Evolutionary conservation across 768 basidiomycete species (phyloP).

Genomic region (Psilocybe sp.): DNA sequence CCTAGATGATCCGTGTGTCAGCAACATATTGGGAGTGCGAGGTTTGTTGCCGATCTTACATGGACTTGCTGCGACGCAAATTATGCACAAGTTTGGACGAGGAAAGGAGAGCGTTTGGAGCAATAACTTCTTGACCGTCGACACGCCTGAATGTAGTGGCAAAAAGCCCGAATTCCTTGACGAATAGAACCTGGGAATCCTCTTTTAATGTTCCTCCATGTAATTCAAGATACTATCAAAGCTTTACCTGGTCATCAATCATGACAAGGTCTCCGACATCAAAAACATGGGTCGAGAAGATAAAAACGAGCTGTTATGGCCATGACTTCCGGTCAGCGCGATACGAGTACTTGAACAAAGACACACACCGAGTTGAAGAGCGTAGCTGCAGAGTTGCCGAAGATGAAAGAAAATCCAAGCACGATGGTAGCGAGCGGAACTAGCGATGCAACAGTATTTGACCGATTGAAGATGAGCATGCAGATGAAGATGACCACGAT

Average conservation of each 20-base stretch:
- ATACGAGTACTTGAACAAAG: neutral
- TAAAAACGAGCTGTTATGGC: conserved; percentile 65
- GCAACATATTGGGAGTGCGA: neutral
- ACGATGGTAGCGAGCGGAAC: conserved; percentile 79
- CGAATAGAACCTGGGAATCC: conserved; percentile 38
- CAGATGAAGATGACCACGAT: conserved; percentile 64
- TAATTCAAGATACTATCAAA: neutral
- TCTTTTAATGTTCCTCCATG: neutral
- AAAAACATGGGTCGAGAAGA: conserved; percentile 84
- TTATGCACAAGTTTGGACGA: conserved; percentile 77
- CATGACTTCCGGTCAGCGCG: neutral
- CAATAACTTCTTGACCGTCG: conserved; percentile 78
- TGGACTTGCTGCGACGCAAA: conserved; percentile 69
- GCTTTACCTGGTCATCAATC: conserved; percentile 65
- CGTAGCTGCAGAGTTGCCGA: conserved; percentile 77
- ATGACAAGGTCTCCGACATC: conserved; percentile 81
- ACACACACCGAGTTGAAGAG: conserved; percentile 69
- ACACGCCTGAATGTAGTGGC: conserved; percentile 78
- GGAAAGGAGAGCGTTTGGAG: conserved; percentile 72
- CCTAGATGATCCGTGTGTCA: conserved; percentile 21
- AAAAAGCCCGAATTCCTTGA: conserved; percentile 78
- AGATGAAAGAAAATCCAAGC: conserved; percentile 83
- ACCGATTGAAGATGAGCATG: conserved; percentile 71
- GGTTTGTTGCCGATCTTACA: conserved; percentile 38
- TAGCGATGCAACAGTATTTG: conserved; percentile 64